Evolutionary conservation across 2,329 filamentous ascomycete genomes (phyloP), one percentile per base, ranked within the genome.

Genomic region (Dothistroma pini): DNA sequence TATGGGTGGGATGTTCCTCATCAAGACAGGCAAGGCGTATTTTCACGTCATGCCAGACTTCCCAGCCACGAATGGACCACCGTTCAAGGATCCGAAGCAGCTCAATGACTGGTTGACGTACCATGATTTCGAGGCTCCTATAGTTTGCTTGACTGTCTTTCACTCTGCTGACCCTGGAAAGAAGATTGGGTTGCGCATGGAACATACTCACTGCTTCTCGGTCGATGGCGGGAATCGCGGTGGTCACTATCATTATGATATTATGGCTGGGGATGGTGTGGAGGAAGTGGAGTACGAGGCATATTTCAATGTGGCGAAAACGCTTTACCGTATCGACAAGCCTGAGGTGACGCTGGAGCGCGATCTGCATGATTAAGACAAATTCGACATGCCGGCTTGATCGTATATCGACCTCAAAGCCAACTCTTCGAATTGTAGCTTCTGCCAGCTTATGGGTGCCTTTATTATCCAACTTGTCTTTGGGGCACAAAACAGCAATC

Each of bases 1-100:
- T 47, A 60, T 72, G 7, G 70, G 70, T 14, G 70, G 70, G 25
- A 66, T 68, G 11, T 72, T 72, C 58, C 35, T 71, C 8, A 65
- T 72, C 48, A 70, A 68, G 21, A 62, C 48, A 5, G 70, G 70
- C 10, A 68, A 64, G 47, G 67, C 70, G 14, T 54, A 64, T 5
- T 72, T 67, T 54, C 70, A 72, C 31, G 63, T 72, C 32, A 72
- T 72, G 70, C 70, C 70, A 2, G 70, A 71, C 52, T 72, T 72
- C 14, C 69, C 69, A 19, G 60, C 67, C 1, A 58, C 63, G 31
- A 55, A 66, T 8, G 35, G 66, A 8, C 51, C 68, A 32, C 69
- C 70, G 0, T 72, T 70, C 55, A 63, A 58, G 25, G 59, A 66
- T 44, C 59, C 65, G n/a, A 64, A 68, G 29, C 62, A 70, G n/a